Base-by-base conservation (phyloP, 1,139 yeast species). In the Yamadazyma dendronema region DNA sequence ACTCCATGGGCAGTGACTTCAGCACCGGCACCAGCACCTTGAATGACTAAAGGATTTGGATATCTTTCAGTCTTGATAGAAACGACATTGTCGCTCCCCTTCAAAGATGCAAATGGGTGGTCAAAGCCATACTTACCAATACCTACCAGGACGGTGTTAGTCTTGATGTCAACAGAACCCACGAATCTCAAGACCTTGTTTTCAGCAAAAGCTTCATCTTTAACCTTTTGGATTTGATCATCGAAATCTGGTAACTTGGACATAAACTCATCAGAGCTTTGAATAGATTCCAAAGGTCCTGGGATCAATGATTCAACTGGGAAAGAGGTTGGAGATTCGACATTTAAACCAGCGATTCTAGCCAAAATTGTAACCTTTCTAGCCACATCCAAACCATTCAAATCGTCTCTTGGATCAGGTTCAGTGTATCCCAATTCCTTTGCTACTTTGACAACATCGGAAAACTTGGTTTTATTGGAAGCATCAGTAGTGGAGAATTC, bases 11-110 rank as follows among this genome's bases (percentile, higher is more conserved):
- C 98, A 38, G 99, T 92, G 38, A 92, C 97, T 30, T 83, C 97
- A 42, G 96, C 96, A 65, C 98, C 98, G 25, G 98, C 98, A 62
- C 96, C 98, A 30, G 98, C 98, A 64, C 99, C 98, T 73, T 92
- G 98, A 50, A 92, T 77, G 48, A 92, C 84, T 61, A 92, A 75
- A 40, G 98, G 98, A 62, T 87, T 88, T 33, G 85, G 78, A 65
- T 92, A 92, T 68, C 98, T 85, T 53, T 85, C 81, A 25, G 97
- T 84, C 61, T 82, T 84, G 66, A 92, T 85, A 14, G 97, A 81
- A 44, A 94, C 85, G 42, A 94, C 96, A 57, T 94, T 94, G 61
- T 92, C 97, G 47, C 96, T 85, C 34, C 97, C 97, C 69, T 87
- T 85, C 59, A 94, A 77, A 3, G 96, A 77, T 31, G 98, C 97